Evolutionary conservation across 2,329 filamentous ascomycete species (phyloP), one percentile per base, ranked within the genome.

Genomic region (Penicillium sp.): DNA sequence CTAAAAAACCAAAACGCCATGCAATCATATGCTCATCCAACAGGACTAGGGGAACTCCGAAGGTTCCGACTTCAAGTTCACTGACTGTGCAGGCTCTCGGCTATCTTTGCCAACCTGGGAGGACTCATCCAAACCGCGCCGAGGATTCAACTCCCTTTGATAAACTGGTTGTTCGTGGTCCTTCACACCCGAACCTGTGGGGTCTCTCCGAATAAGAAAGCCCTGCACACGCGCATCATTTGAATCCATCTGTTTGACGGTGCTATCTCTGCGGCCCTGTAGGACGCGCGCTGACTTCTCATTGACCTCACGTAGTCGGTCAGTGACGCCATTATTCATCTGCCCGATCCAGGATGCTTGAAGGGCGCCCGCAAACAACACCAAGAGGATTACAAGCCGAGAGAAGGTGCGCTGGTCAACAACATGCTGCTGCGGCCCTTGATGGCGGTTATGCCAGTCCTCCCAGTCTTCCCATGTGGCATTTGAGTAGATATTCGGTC

Each of bases 391-490:
- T 7, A 97, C 78, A n/a, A 96, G 75, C 6, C 84, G 79, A 8
- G 88, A 84, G 70, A 97, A 97, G 13, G 86, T 82, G 42, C 86
- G 85, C 69, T 96, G 96, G 58, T 89, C 90, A 76, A 93, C 86
- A 89, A 52, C 87, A 50, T 70, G 72, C 63, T 68, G 68, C 64
- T 77, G 62, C 53, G 68, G 74, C 67, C 60, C 68, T 69, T 65
- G 80, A 73, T 69, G 79, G 74, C 73, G 81, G 73, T 85, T 80
- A 66, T 90, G 83, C 87, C 89, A 96, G 44, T 82, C 82, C 77
- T 96, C 91, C 93, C 93, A 97, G 73, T 99, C 94, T 73, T 99
- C 94, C 94, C 94, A 99, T 0, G 94, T 97, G 0, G 91, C 94
- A 73, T 97, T 97, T 66, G 79, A 73, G 68, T 80, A 83, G 49